Conservation (phyloP, 2,329 filamentous ascomycete species). For the Colletotrichum endophyticum region DNA sequence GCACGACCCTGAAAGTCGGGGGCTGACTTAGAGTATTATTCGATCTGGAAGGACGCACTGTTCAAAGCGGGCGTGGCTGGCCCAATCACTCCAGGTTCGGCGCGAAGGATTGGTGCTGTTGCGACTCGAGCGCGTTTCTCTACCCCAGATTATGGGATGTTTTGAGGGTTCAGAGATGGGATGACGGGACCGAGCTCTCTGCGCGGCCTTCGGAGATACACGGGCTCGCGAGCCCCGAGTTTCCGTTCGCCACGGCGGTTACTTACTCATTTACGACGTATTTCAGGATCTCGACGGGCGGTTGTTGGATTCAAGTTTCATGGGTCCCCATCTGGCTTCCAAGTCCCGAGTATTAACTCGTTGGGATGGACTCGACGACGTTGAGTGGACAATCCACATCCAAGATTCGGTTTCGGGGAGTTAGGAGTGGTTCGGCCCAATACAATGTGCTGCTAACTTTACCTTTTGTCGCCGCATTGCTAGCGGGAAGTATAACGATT, state of each 20-base stretch:
- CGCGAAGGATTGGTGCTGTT: neutral
- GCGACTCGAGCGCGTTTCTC: neutral
- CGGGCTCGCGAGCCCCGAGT: neutral
- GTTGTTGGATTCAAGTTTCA: neutral
- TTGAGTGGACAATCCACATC: neutral
- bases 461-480: neutral
- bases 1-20: neutral
- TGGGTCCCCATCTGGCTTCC: neutral
- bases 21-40: neutral
- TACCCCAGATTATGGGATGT: neutral
- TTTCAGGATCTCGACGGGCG: neutral
- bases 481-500: neutral
- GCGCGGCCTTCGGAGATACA: neutral
- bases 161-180: neutral
- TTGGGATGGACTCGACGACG: neutral
- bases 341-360: neutral
- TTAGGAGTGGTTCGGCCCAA: neutral
- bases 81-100: neutral
- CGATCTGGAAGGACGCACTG: neutral
- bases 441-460: neutral
- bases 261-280: neutral
- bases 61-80: neutral
- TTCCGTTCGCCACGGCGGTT: neutral
- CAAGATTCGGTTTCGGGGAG: neutral
- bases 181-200: neutral